These are phyloP conservation scores for Porogramme epimiltina DNA, from an alignment of 1,284 basidiomycete genomes.

Conservation along the genomic window DNA sequence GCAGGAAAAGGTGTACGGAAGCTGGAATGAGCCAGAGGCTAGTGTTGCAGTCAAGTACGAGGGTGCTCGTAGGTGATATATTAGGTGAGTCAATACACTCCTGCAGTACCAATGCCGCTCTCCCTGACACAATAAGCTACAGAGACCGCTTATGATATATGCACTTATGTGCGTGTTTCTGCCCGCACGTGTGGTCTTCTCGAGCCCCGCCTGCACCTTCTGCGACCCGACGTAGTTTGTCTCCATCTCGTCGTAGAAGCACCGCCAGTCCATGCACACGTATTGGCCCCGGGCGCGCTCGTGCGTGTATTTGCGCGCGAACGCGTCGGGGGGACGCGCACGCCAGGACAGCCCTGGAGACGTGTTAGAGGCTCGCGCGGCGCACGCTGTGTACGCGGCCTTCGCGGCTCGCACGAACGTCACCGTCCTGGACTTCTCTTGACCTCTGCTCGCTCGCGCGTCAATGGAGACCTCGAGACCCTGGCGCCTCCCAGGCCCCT, in stretches of 20 bases:
- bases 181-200: neutral
- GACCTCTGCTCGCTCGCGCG: too few relatives aligned
- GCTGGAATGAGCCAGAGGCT: slow-evolving; percentile 1
- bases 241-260: slow-evolving; percentile 22
- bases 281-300: slow-evolving; percentile 14
- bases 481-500: too few relatives aligned
- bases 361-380: slow-evolving; percentile 31
- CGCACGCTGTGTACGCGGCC: slow-evolving; percentile 17
- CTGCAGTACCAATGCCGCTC: too few relatives aligned
- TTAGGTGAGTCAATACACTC: neutral
- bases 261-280: slow-evolving; percentile 21
- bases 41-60: slow-evolving; percentile 12
- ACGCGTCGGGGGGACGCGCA: slow-evolving; percentile 30
- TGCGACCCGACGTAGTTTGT: slow-evolving; percentile 17
- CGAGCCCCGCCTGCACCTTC: neutral
- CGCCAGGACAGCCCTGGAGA: slow-evolving; percentile 35
- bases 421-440: too few relatives aligned
- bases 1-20: slow-evolving; percentile 12
- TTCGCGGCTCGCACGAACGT: too few relatives aligned
- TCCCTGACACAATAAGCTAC: too few relatives aligned
- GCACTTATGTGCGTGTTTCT: too few relatives aligned
- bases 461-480: too few relatives aligned
- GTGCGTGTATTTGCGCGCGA: slow-evolving; percentile 14
- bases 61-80: neutral
- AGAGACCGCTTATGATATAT: too few relatives aligned